Evolutionary conservation across 2,329 filamentous ascomycete species (phyloP), one percentile per base, ranked within the genome.

Genomic region (Colletotrichum endophyticum): DNA sequence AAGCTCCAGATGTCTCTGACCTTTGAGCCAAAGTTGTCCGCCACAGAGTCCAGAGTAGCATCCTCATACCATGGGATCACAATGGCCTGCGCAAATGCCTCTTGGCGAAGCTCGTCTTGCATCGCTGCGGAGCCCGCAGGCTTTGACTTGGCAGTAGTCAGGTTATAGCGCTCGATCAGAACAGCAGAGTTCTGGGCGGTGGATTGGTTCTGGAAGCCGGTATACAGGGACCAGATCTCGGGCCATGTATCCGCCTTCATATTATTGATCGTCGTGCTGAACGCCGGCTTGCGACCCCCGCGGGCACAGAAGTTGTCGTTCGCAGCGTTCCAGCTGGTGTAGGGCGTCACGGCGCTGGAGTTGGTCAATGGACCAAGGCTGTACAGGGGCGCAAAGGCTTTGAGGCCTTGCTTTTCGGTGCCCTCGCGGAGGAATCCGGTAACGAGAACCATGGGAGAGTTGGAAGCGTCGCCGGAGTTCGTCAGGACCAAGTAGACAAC

Each of bases 41-140:
- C 86, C 53, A 80, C 80, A 1, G 30, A 68, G 73, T 87, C 85
- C 4, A 87, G 78, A 6, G 78, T 77, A 0, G 81, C 75, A 70
- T 86, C 83, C 1, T 78, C 79, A 62, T 87, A 87, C 85, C 85
- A 87, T 0, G 86, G 83, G 16, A 86, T 84, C 1, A 83, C 81
- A 53, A 86, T 80, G 1, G 83, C 83, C 72, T 87, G 80, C 22
- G 73, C 70, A 3, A 77, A 72, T 5, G 82, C 84, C 63, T 84
- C 83, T 56, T 84, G 81, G 27, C 83, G 79, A 1, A 83, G 80
- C 22, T 82, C 82, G 11, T 85, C 83, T 68, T 84, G 82, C 8
- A 85, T 78, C 0, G 81, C 79, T 6, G 69, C 57, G n/a, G 76
- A 76, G 0, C 32, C 77, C 77, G 13, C 72, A 67, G 25, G 77